Conservation (phyloP, 495 filamentous ascomycete genomes). For the Viridothelium virens region DNA sequence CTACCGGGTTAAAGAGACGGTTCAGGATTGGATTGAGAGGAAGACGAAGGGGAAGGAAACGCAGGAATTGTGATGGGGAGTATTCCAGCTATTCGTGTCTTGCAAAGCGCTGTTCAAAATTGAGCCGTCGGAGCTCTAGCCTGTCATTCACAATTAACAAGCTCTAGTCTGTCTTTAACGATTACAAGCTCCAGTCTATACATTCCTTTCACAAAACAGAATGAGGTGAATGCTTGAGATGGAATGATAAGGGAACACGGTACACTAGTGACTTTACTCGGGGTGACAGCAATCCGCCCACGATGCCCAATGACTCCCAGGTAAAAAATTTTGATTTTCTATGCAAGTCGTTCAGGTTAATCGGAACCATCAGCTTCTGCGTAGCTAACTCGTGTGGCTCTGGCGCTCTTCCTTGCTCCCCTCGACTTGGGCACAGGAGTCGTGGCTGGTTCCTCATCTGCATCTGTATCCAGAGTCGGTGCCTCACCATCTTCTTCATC, state of each 20-base stretch:
- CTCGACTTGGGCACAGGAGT: background rate
- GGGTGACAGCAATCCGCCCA: too few species aligned
- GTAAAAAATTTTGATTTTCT: background rate
- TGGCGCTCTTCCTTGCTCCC: background rate
- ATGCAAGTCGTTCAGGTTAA: background rate
- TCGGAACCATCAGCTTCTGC: background rate
- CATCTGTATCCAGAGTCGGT: background rate
- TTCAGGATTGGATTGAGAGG: background rate
- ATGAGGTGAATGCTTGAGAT: background rate
- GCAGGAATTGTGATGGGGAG: background rate
- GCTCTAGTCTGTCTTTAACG: background rate
- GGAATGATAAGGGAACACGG: too few species aligned
- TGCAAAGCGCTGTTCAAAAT: background rate
- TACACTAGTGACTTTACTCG: too few species aligned
- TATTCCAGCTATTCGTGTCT: background rate
- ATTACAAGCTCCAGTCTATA: too few species aligned
- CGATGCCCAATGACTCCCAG: too few species aligned
- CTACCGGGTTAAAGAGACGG: background rate
- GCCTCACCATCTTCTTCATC: background rate
- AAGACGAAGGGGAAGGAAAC: background rate
- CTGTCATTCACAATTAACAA: background rate
- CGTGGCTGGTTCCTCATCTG: background rate
- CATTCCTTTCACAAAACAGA: background rate
- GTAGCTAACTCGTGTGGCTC: slow-evolving; percentile 2
- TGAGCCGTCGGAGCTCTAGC: background rate